A percentile compares a stretch with the other conserved stretches of the same genome.
Evolutionary conservation across 1,284 basidiomycete species (phyloP).

Genomic region (Ganoderma lingzhi): DNA sequence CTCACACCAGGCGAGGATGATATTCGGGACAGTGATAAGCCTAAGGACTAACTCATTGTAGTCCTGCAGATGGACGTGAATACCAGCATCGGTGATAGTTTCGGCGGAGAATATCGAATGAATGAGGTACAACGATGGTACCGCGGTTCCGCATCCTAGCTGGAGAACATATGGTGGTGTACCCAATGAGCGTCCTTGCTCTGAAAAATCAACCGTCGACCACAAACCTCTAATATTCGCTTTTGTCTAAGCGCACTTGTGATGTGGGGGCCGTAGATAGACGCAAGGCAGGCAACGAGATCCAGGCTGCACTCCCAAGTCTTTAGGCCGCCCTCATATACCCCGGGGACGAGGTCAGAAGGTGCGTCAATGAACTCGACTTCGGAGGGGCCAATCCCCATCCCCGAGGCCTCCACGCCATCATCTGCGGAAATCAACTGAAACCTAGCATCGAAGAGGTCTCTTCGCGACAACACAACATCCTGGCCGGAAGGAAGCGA

Average conservation of each 20-base stretch:
- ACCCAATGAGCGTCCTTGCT: not conserved
- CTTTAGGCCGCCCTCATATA: conserved; percentile 97
- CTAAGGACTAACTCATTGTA: conserved; percentile 89
- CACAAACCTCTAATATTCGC: conserved; percentile 69
- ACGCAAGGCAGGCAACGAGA: conserved; percentile 69
- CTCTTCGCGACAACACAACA: conserved; percentile 73
- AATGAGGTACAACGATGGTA: conserved; percentile 84
- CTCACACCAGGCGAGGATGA: conserved; percentile 88
- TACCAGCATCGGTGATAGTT: conserved; percentile 49
- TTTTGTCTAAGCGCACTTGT: conserved; percentile 48
- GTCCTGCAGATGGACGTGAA: conserved; percentile 90
- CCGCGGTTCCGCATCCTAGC: conserved; percentile 93
- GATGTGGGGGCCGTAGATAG: conserved; percentile 39
- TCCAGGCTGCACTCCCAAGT: conserved; percentile 98
- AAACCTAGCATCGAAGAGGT: conserved; percentile 94
- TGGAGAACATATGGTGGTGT: conserved; percentile 40
- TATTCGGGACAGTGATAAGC: conserved; percentile 89
- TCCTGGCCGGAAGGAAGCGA: conserved; percentile 44
- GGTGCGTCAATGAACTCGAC: conserved; percentile 79
- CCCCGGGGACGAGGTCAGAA: conserved; percentile 90
- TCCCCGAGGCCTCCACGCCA: conserved; percentile 37
- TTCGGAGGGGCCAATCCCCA: conserved; percentile 38
- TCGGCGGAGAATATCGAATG: conserved; percentile 60
- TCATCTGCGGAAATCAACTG: conserved; percentile 76
- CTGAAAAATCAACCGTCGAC: not conserved